These are phyloP conservation scores for Amaranthus palmeri DNA, from an alignment of 148 eudicot genomes.

Conservation along the genomic window DNA sequence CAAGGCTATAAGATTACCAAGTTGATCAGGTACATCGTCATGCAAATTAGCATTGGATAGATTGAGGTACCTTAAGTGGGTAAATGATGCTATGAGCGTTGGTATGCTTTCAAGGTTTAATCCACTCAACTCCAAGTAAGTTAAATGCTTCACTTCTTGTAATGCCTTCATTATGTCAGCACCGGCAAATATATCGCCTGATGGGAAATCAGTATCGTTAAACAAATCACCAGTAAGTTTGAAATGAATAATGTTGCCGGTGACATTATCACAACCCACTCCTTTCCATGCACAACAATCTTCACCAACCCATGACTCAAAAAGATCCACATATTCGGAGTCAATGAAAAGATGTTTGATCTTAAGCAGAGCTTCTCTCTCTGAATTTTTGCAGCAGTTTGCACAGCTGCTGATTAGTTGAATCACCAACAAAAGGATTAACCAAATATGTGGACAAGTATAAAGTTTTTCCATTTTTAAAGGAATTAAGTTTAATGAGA, in stretches of 20 bases:
- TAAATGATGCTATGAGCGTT: slow-evolving; percentile 19
- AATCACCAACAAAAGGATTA: too few species aligned
- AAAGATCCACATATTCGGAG: background rate
- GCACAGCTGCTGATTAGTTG: background rate
- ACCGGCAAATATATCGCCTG: too few species aligned
- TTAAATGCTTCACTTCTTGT: background rate
- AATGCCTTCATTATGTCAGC: background rate
- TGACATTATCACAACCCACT: slow-evolving; percentile 16
- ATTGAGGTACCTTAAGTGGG: slow-evolving; percentile 21
- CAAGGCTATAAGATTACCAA: slow-evolving; percentile 18
- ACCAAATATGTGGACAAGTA: too few species aligned
- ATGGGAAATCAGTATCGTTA: too few species aligned
- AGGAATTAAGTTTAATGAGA: too few species aligned
- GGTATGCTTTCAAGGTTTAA: slow-evolving; percentile 1
- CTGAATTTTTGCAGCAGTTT: background rate
- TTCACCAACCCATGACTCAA: slow-evolving; percentile 13
- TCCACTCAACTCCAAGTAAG: background rate
- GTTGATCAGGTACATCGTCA: slow-evolving; percentile 9
- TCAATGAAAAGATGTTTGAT: slow-evolving; percentile 1
- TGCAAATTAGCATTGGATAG: background rate
- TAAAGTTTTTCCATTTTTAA: too few species aligned
- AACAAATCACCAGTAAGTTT: too few species aligned
- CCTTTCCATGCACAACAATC: slow-evolving; percentile 32
- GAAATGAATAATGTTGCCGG: slow-evolving; percentile 1
- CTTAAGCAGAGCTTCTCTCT: slow-evolving; percentile 12